These are phyloP conservation scores for Lineolata rhizophorae DNA, from an alignment of 495 filamentous ascomycete species.

Conservation along the genomic window DNA sequence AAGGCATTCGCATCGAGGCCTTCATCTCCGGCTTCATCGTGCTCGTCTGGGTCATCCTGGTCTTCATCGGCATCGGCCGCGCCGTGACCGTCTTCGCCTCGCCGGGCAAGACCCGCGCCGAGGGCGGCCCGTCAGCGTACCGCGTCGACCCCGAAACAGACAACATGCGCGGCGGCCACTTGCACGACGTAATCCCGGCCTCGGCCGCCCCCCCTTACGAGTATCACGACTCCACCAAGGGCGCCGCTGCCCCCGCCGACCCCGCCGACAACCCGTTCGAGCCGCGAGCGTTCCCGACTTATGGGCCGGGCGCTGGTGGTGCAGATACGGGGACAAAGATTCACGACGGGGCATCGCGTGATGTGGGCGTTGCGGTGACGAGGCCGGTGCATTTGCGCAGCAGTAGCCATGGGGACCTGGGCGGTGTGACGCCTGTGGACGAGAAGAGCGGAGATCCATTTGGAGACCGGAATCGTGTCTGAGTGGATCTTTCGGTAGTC, in stretches of 20 bases:
- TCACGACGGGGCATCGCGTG: background rate
- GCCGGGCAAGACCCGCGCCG: constrained; percentile 28
- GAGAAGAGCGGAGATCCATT: background rate
- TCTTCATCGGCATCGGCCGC: constrained; percentile 48
- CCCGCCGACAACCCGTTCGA: background rate
- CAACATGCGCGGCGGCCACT: constrained; percentile 2
- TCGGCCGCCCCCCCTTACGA: constrained; percentile 13
- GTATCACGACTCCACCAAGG: constrained; percentile 14
- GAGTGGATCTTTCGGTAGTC: too few species aligned
- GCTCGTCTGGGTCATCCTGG: constrained; percentile 50
- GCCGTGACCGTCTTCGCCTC: constrained; percentile 29
- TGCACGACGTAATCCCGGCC: constrained; percentile 1
- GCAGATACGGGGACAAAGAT: too few species aligned
- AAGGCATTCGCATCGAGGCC: constrained; percentile 47
- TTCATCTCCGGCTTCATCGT: constrained; percentile 53
- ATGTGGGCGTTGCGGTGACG: background rate
- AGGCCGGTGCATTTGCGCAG: background rate
- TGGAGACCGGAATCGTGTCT: too few species aligned
- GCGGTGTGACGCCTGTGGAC: background rate
- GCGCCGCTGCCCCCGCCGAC: constrained; percentile 2
- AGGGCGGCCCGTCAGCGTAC: constrained; percentile 23
- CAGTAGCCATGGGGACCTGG: background rate
- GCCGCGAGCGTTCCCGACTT: background rate
- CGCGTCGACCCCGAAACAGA: constrained; percentile 5
- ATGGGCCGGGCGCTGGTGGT: too few species aligned